Evolutionary conservation across 441 rosid species (phyloP), one percentile per base, ranked within the genome.

Genomic region (Metrosideros polymorpha): DNA sequence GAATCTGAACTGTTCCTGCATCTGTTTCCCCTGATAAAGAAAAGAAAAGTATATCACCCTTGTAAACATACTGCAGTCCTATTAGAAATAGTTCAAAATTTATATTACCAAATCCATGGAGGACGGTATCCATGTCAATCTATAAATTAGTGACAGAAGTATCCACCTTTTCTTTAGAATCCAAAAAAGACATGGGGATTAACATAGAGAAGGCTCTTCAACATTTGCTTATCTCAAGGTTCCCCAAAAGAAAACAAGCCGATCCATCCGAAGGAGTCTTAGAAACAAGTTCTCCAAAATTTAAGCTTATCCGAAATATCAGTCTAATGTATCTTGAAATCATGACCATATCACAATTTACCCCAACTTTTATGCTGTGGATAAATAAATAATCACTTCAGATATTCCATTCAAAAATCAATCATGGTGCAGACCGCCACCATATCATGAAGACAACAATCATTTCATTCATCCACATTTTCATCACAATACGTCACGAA

Each of bases 1-100:
- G 84, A 87, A 51, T 83, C 91, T 89, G 61, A 96, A 91, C 59
- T 92, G 91, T 76, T 92, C 92, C 83, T 92, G 92, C 87, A 96
- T 90, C 88, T 83, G 54, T 89, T 94, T 93, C 5, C 95, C 97
- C 99, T 98, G 94, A 83, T n/a, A 91, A 85, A 85, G 75, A 52
- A 76, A 51, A 10, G 84, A 87, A 50, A 61, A 12, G 39, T n/a
- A 47, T 17, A 61, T 32, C 15, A 9, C 63, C 52, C 29, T 29
- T 77, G 24, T 35, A 47, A 49, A 52, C 71, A 24, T 75, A 12
- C 29, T 52, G 29, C 47, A 84, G 59, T 79, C 12, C 71, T 59
- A 71, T 43, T 22, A 39, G 47, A 71, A 71, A 75, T 75, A 24
- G 29, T 39, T 42, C 49, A 12, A 42, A 42, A 39, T 75, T 29